Base-by-base conservation (phyloP, 1,284 basidiomycete genomes). In the Dichomitus squalens region DNA sequence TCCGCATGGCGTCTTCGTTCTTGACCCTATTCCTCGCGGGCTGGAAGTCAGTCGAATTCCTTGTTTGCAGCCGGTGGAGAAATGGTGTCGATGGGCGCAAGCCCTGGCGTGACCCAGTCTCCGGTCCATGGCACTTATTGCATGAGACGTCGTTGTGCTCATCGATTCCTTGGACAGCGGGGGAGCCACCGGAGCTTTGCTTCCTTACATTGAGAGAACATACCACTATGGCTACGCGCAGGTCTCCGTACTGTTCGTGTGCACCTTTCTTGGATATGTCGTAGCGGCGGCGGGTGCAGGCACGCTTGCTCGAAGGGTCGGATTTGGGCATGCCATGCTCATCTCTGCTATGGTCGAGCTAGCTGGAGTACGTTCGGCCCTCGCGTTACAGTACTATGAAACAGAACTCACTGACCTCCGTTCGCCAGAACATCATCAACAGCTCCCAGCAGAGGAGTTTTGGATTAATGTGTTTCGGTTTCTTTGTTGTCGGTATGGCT, bases 401-500 rank as follows among this genome's bases (percentile, higher is more conserved):
- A n/a, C n/a, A n/a, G n/a, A n/a, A 23, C 18, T 7, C 21, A 12
- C n/a, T 44, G 33, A 35, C n/a, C 33, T 20, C 20, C 21, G 21
- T n/a, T 16, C 25, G 18, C 14, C 31, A 73, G 72, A 73, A 72
- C 40, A 61, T 71, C 46, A 71, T 72, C 58, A 72, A 73, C 39
- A 66, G 66, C 52, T 70, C 71, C 4, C 72, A 73, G 49, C 70
- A 70, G 35, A 60, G 57, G 20, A 70, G 57, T 49, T 72, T 71
- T 41, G 55, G 61, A 12, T 49, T 72, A 7, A 72, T 72, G 72
- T 71, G 71, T 55, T 70, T 73, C 50, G 72, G 70, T 3, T 73
- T 70, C 55, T 68, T 70, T 44, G 64, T 70, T 7, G 68, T 72
- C 3, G 72, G 71, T 5, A 52, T 57, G 8, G 69, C 69, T 14